phyloP scores from a whole-genome alignment of 2,329 filamentous ascomycete species.

The Colletotrichum trifolii region DNA sequence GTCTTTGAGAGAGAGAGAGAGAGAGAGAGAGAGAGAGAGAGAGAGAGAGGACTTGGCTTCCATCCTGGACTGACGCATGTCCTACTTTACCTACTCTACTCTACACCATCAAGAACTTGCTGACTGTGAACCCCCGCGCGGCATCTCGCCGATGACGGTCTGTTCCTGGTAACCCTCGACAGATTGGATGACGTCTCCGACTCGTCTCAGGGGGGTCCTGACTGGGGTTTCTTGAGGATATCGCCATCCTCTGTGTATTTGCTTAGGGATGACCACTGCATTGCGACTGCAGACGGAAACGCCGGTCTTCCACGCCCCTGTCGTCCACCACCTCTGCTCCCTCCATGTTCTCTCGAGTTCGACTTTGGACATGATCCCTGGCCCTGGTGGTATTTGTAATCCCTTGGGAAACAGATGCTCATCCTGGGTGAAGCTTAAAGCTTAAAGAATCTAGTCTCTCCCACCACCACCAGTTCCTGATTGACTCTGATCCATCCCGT shows the following conservation, averaged over 20 bases:
- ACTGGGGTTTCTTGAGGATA: not conserved
- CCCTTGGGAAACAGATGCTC: not conserved
- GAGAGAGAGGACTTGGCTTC: not conserved
- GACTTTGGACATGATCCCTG: not conserved
- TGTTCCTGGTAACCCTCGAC: constrained; percentile 3
- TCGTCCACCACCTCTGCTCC: no score
- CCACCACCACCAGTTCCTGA: not conserved
- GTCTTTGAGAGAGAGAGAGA: not conserved
- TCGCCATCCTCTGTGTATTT: not conserved
- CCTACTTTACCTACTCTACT: not conserved
- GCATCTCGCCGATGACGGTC: constrained; percentile 14
- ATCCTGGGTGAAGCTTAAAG: constrained; percentile 16
- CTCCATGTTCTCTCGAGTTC: no score
- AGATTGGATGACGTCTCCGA: constrained; percentile 30
- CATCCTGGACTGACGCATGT: not conserved
- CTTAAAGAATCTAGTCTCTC: constrained; percentile 8
- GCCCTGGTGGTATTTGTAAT: constrained; percentile 25
- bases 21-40: not conserved
- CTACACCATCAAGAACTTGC: not conserved
- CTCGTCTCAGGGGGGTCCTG: not conserved
- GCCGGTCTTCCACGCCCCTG: no score
- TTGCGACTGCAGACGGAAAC: no score
- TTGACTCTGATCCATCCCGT: not conserved
- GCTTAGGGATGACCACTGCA: no score
- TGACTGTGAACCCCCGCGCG: not conserved